Evolutionary conservation across 2,329 filamentous ascomycete genomes (phyloP), one percentile per base, ranked within the genome.

Genomic region (Aspergillus texensis): DNA sequence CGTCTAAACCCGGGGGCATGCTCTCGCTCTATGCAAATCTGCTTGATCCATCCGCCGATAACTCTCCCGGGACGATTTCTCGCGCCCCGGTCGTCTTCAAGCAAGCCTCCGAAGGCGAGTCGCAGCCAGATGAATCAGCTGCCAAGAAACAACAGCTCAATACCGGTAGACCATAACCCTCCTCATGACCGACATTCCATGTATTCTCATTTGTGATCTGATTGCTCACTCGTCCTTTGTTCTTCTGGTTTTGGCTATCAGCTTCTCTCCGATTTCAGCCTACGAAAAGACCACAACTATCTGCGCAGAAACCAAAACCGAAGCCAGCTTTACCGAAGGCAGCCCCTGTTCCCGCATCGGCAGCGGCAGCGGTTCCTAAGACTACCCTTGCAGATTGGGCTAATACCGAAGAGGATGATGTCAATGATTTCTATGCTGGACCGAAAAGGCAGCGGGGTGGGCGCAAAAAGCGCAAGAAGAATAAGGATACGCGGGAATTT

Each of bases 11-110:
- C 62, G 80, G 82, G 62, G 72, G 73, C 8, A 84, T 84, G 62
- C 82, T 93, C 68, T 94, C 92, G 21, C 87, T 96, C 6, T 97
- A 97, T 76, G 93, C 92, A 60, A 92, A 96, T 76, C 85, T 96
- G 50, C 87, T 95, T 67, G 90, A 92, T 71, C 77, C 80, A 3
- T 75, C 76, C 41, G 71, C 73, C 45, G 75, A 79, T 43, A 74
- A 79, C 46, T 71, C 81, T 9, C 82, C 87, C 24, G 79, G 83
- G 54, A 91, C 90, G n/a, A 92, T 94, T 70, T 92, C 91, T 19
- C 87, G 89, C 70, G 90, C 87, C 1, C 91, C 92, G 0, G 88
- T 94, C 58, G 84, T 89, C 60, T 94, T 93, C 78, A 88, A 87
- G 66, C 80, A 88, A 70, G 76, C 80, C 63, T 80, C 82, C 24